These are phyloP conservation scores for Leccinum aurantiacum DNA, from an alignment of 768 basidiomycete species.

Conservation along the genomic window DNA sequence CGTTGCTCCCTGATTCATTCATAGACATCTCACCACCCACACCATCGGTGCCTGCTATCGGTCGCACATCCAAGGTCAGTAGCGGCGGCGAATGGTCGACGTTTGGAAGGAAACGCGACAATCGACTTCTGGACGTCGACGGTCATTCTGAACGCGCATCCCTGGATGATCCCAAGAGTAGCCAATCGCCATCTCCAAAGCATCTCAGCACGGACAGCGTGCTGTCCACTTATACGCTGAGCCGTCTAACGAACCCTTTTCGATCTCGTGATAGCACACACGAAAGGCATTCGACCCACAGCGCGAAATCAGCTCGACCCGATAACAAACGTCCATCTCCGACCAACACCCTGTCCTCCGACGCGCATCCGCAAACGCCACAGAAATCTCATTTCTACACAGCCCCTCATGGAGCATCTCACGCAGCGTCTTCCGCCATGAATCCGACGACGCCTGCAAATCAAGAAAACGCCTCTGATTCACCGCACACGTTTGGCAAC, in stretches of 20 bases:
- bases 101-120: slow-evolving; percentile 32
- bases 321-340: slow-evolving; percentile 32
- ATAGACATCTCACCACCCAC: slow-evolving; percentile 15
- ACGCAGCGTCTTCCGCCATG: slow-evolving; percentile 13
- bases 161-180: slow-evolving; percentile 10
- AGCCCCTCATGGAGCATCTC: slow-evolving; percentile 11
- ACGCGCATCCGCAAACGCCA: slow-evolving; percentile 28
- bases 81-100: slow-evolving; percentile 35
- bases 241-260: slow-evolving; percentile 20
- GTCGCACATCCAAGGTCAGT: slow-evolving; percentile 21
- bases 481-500: slow-evolving; percentile 43
- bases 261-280: slow-evolving; percentile 12
- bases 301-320: slow-evolving; percentile 16
- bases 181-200: slow-evolving; percentile 21
- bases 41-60: slow-evolving; percentile 11
- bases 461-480: slow-evolving; percentile 29
- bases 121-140: slow-evolving; percentile 13
- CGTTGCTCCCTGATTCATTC: slow-evolving; percentile 3
- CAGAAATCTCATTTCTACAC: slow-evolving; percentile 23
- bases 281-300: slow-evolving; percentile 11
- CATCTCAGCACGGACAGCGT: slow-evolving; percentile 19
- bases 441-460: slow-evolving; percentile 30
- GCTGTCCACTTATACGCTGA: slow-evolving; percentile 20
- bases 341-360: slow-evolving; percentile 29
- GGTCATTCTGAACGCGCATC: slow-evolving; percentile 15